These are phyloP conservation scores for Chiua virens DNA, from an alignment of 768 basidiomycete species.

Conservation along the genomic window DNA sequence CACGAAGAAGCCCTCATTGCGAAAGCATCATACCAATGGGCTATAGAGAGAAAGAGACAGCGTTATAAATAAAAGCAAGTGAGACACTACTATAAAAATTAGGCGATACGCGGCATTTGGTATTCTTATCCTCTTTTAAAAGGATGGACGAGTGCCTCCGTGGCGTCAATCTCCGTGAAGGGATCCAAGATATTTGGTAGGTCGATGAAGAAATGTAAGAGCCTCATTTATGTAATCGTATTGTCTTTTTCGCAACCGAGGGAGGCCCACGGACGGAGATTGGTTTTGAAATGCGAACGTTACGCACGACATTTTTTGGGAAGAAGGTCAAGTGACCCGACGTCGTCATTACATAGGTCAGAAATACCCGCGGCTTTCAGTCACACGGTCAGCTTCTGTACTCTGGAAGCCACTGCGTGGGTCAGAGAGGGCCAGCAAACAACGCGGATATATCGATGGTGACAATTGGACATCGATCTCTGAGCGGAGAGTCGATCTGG, in stretches of 20 bases:
- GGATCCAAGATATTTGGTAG: constrained; percentile 88
- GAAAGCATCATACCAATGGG: constrained; percentile 3
- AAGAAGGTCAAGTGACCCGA: constrained; percentile 18
- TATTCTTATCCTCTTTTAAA: constrained; percentile 64
- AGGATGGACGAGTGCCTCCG: constrained; percentile 83
- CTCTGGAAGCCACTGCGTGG: too few relatives aligned
- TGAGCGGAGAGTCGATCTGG: too few relatives aligned
- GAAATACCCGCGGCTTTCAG: constrained; percentile 67
- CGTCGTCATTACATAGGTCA: constrained; percentile 2
- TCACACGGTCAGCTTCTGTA: constrained; percentile 81
- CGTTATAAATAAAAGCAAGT: constrained; percentile 3
- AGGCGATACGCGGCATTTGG: constrained; percentile 1
- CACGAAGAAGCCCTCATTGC: neutral
- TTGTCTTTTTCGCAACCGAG: constrained; percentile 88
- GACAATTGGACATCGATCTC: too few relatives aligned
- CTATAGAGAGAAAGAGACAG: constrained; percentile 13
- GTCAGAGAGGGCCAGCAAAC: too few relatives aligned
- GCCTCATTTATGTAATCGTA: constrained; percentile 79
- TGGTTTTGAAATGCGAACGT: constrained; percentile 84
- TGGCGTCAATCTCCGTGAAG: constrained; percentile 82
- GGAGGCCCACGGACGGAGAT: constrained; percentile 78
- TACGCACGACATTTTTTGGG: constrained; percentile 72
- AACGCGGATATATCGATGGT: too few relatives aligned
- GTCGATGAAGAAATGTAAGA: constrained; percentile 80
- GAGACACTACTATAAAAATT: constrained; percentile 18